Percentiles rank a stretch among this genome's conserved stretches.
phyloP scores from a whole-genome alignment of 352 stramenopile genomes.

The Pythium phragmitis region DNA sequence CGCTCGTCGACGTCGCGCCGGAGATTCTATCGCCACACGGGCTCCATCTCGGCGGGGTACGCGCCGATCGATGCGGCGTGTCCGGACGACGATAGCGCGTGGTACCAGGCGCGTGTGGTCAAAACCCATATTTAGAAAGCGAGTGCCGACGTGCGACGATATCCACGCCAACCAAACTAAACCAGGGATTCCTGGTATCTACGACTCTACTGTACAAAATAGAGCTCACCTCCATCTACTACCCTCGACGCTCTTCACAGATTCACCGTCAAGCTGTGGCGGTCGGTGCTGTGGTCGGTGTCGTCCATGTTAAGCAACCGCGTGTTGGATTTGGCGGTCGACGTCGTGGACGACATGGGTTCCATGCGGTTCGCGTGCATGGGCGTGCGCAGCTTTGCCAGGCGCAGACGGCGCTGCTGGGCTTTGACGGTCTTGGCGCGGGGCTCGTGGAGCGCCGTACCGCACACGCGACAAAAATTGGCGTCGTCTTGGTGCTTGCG shows the following conservation, averaged over 20 bases:
- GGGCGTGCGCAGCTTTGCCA: constrained; percentile 57
- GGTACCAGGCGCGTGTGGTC: constrained; percentile 23
- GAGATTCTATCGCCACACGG: constrained; percentile 55
- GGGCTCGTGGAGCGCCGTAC: constrained; percentile 53
- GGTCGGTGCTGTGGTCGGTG: constrained; percentile 10
- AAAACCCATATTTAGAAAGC: constrained; percentile 30
- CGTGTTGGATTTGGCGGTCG: constrained; percentile 56
- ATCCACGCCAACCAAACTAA: not conserved
- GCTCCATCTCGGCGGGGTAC: not conserved
- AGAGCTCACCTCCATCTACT: constrained; percentile 12
- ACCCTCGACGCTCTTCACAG: constrained; percentile 23
- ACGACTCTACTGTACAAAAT: constrained; percentile 30
- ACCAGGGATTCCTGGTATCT: not conserved
- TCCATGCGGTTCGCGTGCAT: constrained; percentile 28
- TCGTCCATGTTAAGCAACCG: constrained; percentile 36
- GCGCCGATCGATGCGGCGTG: not conserved
- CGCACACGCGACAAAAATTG: constrained; percentile 76
- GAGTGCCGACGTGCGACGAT: not conserved
- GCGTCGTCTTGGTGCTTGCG: constrained; percentile 75
- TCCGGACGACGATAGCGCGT: constrained; percentile 17
- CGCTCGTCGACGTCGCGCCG: constrained; percentile 32
- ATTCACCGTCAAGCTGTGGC: constrained; percentile 24
- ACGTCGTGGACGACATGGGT: constrained; percentile 51
- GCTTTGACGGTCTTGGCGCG: constrained; percentile 64
- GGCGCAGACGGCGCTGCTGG: constrained; percentile 49